Percentiles rank a stretch among this genome's conserved stretches.
Conservation (phyloP, 169 alveolate species). For the Cryptosporidium tyzzeri region DNA sequence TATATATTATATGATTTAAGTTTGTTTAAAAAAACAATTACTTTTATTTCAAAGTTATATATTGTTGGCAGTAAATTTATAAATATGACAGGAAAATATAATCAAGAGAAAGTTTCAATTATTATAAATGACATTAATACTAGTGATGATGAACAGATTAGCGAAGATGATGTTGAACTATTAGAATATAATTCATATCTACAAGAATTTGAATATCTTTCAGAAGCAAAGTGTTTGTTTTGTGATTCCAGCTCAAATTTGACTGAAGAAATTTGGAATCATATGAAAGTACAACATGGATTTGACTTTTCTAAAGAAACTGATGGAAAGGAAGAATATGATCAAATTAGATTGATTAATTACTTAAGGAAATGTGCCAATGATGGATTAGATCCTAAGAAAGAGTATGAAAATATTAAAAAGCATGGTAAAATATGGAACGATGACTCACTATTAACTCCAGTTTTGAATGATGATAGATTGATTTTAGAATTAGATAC, state of each 20-base stretch:
- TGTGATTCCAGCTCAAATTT: not conserved
- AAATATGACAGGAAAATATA: not conserved
- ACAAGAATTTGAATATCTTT: constrained; percentile 35
- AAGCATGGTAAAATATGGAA: constrained; percentile 24
- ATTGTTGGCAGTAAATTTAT: not conserved
- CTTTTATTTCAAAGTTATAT: not conserved
- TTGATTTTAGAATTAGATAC: constrained; percentile 47
- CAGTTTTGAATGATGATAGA: constrained; percentile 42
- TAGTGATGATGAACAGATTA: not conserved
- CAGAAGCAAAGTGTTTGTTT: constrained; percentile 60
- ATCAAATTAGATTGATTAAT: constrained; percentile 29
- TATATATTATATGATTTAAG: too few species aligned
- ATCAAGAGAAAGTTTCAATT: not conserved
- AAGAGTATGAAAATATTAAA: constrained; percentile 16
- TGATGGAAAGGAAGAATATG: constrained; percentile 9
- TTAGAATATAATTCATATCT: constrained; percentile 28
- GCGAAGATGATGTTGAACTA: constrained; percentile 1
- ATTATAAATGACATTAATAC: not conserved
- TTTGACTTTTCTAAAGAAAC: constrained; percentile 19
- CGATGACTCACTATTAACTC: constrained; percentile 16
- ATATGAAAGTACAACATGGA: constrained; percentile 40
- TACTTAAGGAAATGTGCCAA: constrained; percentile 39
- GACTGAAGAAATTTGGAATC: constrained; percentile 51
- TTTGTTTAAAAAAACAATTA: too few species aligned
- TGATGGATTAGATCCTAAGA: constrained; percentile 15